A percentile compares a stretch with the other conserved stretches of the same genome.
Conservation (phyloP, 2,329 filamentous ascomycete species). For the Nemania bipapillata region DNA sequence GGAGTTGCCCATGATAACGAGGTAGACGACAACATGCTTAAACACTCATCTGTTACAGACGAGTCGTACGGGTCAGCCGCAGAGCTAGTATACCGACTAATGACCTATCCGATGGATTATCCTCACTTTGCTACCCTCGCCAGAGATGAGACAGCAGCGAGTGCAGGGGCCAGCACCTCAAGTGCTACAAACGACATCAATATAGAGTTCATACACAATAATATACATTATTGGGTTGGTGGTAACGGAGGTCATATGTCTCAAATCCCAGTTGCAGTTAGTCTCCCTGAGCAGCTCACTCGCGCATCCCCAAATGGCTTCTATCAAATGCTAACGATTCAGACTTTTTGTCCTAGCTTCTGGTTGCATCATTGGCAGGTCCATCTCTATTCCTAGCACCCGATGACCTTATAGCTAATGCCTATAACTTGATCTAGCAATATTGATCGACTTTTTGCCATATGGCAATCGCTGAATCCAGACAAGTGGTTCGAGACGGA, state of each 20-base stretch:
- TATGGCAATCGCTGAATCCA: slow-evolving; percentile 37
- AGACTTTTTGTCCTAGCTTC: slow-evolving; percentile 72
- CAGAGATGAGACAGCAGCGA: slow-evolving; percentile 22
- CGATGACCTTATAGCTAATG: background rate
- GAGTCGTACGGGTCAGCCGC: slow-evolving; percentile 29
- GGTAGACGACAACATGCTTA: slow-evolving; percentile 15
- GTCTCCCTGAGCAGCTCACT: too few relatives aligned
- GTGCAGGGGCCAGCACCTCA: slow-evolving; percentile 23
- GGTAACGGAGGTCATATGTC: slow-evolving; percentile 63
- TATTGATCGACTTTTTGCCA: slow-evolving; percentile 36
- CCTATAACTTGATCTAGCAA: slow-evolving; percentile 22
- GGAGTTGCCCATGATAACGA: slow-evolving; percentile 34
- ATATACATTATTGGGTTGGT: slow-evolving; percentile 52
- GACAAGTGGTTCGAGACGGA: slow-evolving; percentile 37
- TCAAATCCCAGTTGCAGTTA: slow-evolving; percentile 65
- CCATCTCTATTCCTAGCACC: background rate
- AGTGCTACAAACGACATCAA: slow-evolving; percentile 40
- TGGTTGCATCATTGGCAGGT: slow-evolving; percentile 69
- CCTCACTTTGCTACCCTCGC: slow-evolving; percentile 38
- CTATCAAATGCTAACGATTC: too few relatives aligned
- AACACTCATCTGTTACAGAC: slow-evolving; percentile 27
- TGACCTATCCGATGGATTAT: slow-evolving; percentile 37
- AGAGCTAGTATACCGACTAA: slow-evolving; percentile 35
- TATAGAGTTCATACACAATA: slow-evolving; percentile 56
- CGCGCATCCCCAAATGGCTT: too few relatives aligned